phyloP scores from a whole-genome alignment of 345 rosid species.

The Tarenaya hassleriana region DNA sequence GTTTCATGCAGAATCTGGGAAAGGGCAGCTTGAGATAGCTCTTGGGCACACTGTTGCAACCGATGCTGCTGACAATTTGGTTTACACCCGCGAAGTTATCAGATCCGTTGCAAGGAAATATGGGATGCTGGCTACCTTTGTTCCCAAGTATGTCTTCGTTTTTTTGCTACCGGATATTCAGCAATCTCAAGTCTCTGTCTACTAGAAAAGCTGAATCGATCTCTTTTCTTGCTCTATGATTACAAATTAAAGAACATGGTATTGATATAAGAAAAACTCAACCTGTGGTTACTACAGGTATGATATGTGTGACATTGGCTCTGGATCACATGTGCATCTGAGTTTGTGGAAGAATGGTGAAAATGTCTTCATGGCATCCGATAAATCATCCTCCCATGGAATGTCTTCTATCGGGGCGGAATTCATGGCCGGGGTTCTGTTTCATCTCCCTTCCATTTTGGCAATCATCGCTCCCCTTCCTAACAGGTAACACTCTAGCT shows the following conservation, averaged over 20 bases:
- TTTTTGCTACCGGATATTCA: too few species aligned
- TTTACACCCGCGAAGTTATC: slow-evolving; percentile 72
- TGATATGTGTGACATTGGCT: slow-evolving; percentile 77
- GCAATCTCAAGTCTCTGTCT: neutral
- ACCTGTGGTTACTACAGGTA: slow-evolving; percentile 40
- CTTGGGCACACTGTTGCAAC: slow-evolving; percentile 50
- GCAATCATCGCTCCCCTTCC: slow-evolving; percentile 88
- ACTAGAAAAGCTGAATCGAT: too few species aligned
- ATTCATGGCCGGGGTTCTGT: slow-evolving; percentile 91
- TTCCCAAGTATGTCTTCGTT: slow-evolving; percentile 76
- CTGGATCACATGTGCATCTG: slow-evolving; percentile 93
- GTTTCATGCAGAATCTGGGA: slow-evolving; percentile 89
- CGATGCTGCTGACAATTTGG: slow-evolving; percentile 73
- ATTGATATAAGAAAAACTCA: slow-evolving; percentile 5
- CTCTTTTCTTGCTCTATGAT: too few species aligned
- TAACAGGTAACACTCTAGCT: slow-evolving; percentile 45
- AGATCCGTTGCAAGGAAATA: slow-evolving; percentile 80
- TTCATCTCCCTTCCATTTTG: slow-evolving; percentile 82
- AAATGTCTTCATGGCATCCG: slow-evolving; percentile 73
- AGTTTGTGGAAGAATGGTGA: slow-evolving; percentile 73
- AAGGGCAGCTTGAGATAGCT: slow-evolving; percentile 86
- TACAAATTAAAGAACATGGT: too few species aligned
- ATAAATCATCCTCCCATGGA: slow-evolving; percentile 55
- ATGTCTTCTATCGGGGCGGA: slow-evolving; percentile 64
- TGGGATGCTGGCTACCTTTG: slow-evolving; percentile 75